Base-by-base conservation (phyloP, 2,329 filamentous ascomycete species). In the Diaporthe helianthi region DNA sequence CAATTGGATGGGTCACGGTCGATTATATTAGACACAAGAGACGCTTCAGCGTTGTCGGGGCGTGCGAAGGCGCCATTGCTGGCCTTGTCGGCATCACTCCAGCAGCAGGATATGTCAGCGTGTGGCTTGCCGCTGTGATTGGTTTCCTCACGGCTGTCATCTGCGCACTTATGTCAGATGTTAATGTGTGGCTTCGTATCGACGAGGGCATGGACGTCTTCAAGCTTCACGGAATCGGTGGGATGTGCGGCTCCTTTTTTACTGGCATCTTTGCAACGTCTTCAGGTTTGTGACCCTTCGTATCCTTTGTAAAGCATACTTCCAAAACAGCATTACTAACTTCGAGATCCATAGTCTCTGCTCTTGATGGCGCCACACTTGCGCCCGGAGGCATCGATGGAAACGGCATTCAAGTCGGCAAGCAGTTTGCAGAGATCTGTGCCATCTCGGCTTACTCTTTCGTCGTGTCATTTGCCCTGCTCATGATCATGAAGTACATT, bases 151-250 rank as follows among this genome's bases (percentile, higher is more conserved):
- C 86, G 0, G 79, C 83, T 0, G 74, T 80, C 2, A 78, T 79
- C 24, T 86, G 83, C 71, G 83, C 83, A 69, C 83, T 83, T 68
- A 76, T 81, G 13, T 83, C 82, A 66, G 79, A 83, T 67, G 75
- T 84, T 72, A 87, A 88, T 73, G 79, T 87, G 63, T 78, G 86
- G 70, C 77, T 88, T 6, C 79, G 80, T 10, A 81, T 89, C 13
- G 87, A 89, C 69, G 87, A 89, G 54, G 85, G 86, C 2, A 81
- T 89, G 64, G 86, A 89, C 69, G 86, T 89, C 61, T 89, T 88
- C 70, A 85, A 85, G 36, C 83, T 89, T 33, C 87, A 89, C 73
- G 86, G 86, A 22, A 78, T 89, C 2, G 87, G 87, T n/a, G 87
- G 87, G 13, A 82, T 85, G 71, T 81, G 89, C 0, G 87, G 87